Conservation (phyloP, 2,329 filamentous ascomycete genomes). For the Aplosporella prunicola region DNA sequence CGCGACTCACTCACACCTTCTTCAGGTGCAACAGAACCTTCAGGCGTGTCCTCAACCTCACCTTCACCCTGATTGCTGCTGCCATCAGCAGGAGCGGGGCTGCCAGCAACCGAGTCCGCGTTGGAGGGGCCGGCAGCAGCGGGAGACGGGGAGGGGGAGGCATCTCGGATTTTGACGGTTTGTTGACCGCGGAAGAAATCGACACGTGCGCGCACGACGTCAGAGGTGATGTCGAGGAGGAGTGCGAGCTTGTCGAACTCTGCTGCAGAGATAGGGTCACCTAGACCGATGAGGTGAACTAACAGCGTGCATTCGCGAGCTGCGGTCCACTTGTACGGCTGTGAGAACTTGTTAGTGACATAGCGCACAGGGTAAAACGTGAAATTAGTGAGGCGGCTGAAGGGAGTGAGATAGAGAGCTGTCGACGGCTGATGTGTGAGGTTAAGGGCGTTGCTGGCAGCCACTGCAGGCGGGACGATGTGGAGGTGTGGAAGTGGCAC, state of each 20-base stretch:
- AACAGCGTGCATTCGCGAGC: conserved; percentile 1
- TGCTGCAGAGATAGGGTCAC: not conserved
- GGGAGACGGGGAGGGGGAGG: not conserved
- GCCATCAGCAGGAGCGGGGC: not conserved
- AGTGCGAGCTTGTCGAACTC: not conserved
- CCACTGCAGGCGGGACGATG: too few species aligned
- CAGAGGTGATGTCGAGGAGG: not conserved
- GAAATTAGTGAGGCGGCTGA: too few species aligned
- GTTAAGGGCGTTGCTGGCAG: too few species aligned
- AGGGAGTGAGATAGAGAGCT: too few species aligned
- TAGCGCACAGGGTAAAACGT: too few species aligned
- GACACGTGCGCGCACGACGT: conserved; percentile 2
- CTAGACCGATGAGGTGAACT: conserved; percentile 1
- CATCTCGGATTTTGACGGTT: not conserved
- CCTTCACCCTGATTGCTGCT: not conserved
- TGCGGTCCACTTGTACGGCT: too few species aligned
- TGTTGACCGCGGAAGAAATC: conserved; percentile 2
- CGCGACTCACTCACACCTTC: not conserved
- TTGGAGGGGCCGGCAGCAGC: not conserved
- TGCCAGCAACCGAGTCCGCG: not conserved
- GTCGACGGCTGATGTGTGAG: too few species aligned
- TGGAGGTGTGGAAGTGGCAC: too few species aligned
- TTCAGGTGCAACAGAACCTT: too few species aligned
- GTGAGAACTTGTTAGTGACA: too few species aligned
- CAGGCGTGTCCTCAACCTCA: too few species aligned